Base-by-base conservation (phyloP, 2,329 filamentous ascomycete species). In the Sarocladium oryzae region DNA sequence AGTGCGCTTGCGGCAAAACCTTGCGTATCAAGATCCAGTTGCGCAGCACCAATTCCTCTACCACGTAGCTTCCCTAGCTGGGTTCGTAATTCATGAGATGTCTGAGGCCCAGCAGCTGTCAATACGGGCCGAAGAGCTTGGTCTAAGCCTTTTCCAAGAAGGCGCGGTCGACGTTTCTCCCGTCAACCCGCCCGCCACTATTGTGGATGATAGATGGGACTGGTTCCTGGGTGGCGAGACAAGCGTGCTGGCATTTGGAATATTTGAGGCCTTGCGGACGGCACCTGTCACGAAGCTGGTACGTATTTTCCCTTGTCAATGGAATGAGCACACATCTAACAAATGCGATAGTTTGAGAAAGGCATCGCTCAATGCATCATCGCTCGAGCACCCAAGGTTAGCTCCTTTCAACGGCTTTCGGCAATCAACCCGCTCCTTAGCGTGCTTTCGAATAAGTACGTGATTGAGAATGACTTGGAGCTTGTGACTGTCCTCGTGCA, bases 401-500 rank as follows among this genome's bases (percentile, higher is more conserved):
- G 2, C 56, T 56, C 28, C 18, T 53, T 5, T 57, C 23, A 56
- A 57, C 32, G 54, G 59, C 56, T 55, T 63, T 53, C 48, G 57
- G 66, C 62, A 50, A 59, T 59, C 13, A 58, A 64, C 24, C 66
- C 66, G 0, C 68, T 75, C 10, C 60, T 75, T 10, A 66, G 68
- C 2, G 63, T 71, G 3, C 56, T 76, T 24, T 66, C 71, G 46
- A 76, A 77, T 57, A 77, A 75, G 54, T 67, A 70, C 58, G 66
- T 66, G 30, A 61, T 69, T 16, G 70, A 70, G 55, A 63, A 56
- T 6, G 48, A 61, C 6, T 55, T 55, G 7, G 52, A 54, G 5
- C 53, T 69, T 4, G 57, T 68, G 33, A 15, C 55, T 3, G 51
- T 55, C 8, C 46, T 69, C 1, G 62, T 67, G 50, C 52, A 60